Conservation (phyloP, 169 alveolate species). For the Plasmodium coatneyi region DNA sequence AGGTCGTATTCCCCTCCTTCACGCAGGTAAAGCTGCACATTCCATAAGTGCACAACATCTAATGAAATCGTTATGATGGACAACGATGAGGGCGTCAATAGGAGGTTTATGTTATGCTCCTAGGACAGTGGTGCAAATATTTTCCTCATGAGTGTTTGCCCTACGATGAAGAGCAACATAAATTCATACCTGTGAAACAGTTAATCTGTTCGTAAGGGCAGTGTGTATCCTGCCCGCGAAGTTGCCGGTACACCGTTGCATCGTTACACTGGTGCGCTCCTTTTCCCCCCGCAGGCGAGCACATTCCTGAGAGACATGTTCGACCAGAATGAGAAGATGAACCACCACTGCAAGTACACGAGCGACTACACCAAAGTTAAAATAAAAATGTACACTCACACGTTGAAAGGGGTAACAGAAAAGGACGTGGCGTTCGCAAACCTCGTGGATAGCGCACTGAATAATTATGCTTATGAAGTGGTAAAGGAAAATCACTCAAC, state of each 20-base stretch:
- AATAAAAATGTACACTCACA: slow-evolving; percentile 55
- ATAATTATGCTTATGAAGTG: slow-evolving; percentile 8
- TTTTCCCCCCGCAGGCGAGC: slow-evolving; percentile 11
- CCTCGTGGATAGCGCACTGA: slow-evolving; percentile 20
- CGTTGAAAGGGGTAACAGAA: slow-evolving; percentile 2
- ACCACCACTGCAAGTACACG: slow-evolving; percentile 56
- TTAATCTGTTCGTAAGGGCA: too few relatives aligned
- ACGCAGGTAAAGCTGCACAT: not conserved
- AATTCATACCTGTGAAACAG: too few relatives aligned
- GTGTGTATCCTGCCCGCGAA: not conserved
- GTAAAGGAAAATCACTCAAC: not conserved
- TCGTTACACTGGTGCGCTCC: not conserved
- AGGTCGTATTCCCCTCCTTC: slow-evolving; percentile 16
- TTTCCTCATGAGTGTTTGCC: too few relatives aligned
- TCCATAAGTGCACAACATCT: not conserved
- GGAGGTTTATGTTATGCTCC: not conserved
- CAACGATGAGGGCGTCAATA: not conserved
- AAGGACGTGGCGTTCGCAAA: slow-evolving; percentile 34
- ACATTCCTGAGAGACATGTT: slow-evolving; percentile 25
- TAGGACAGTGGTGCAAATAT: too few relatives aligned
- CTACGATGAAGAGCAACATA: too few relatives aligned
- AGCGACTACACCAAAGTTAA: slow-evolving; percentile 37
- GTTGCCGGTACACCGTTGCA: not conserved
- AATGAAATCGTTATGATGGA: not conserved
- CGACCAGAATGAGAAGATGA: slow-evolving; percentile 11